Base-by-base conservation (phyloP, 306 rosid species). In the Vicia faba region DNA sequence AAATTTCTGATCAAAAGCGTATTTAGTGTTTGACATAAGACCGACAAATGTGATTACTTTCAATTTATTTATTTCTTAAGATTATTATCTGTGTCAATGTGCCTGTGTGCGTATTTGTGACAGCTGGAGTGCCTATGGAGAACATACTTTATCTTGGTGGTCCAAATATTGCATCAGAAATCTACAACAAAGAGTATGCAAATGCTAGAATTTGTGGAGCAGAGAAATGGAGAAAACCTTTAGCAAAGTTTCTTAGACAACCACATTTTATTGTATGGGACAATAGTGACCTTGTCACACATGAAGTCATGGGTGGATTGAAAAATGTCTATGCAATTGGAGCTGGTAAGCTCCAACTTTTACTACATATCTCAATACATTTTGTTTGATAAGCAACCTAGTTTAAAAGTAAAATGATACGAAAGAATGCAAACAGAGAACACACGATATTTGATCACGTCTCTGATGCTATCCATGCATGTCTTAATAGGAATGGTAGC, bases 251-350 rank as follows among this genome's bases (percentile, higher is more conserved):
- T 66, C 75, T 92, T 12, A 75, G 98, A 71, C 98, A 92, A 43
- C 95, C 98, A 10, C 91, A 92, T 49, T 92, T 92, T 51, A 83
- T 70, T 49, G 98, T 92, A 66, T 92, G 98, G 98, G 98, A 92
- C 69, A 92, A 92, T 57, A 89, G 98, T 44, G 98, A 92, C 74
- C 96, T 92, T 12, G 82, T 85, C 74, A 92, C 96, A 4, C 98
- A 92, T 56, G 98, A 92, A 61, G 98, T 92, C 81, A 92, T 92
- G 98, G 98, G 98, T n/a, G 96, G 96, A 44, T 74, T 92, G 85
- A 92, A 92, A 69, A 92, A 92, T 67, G 98, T 89, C 45, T 92
- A 92, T 61, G 98, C 98, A 76, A 89, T 92, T 53, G 96, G 98
- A 48, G 98, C 96, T 48, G 98, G 98, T 83, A 81, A 81, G 67